A percentile compares a stretch with the other conserved stretches of the same genome.
phyloP scores from a whole-genome alignment of 2,329 filamentous ascomycete species.

The Pyrenochaeta sp. region DNA sequence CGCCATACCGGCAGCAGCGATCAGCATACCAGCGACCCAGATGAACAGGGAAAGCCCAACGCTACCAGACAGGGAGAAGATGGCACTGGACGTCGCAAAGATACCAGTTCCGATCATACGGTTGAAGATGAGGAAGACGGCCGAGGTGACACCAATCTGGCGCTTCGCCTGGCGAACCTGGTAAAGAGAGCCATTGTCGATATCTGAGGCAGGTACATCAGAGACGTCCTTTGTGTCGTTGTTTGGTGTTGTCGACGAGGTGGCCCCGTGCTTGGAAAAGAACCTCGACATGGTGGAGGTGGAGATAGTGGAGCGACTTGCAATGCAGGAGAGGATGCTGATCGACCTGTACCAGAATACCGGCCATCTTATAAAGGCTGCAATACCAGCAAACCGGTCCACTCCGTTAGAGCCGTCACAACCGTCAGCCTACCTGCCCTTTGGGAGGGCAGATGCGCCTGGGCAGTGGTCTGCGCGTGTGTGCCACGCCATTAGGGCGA shows the following conservation, averaged over 20 bases:
- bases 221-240: slow-evolving; percentile 10
- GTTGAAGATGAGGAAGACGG: slow-evolving; percentile 62
- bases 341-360: not conserved
- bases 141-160: slow-evolving; percentile 39
- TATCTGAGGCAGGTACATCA: slow-evolving; percentile 17
- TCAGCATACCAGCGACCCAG: slow-evolving; percentile 70
- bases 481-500: slow-evolving; percentile 4
- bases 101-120: slow-evolving; percentile 73
- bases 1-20: slow-evolving; percentile 69
- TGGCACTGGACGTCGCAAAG: slow-evolving; percentile 69
- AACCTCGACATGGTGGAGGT: slow-evolving; percentile 22
- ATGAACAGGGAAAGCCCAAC: slow-evolving; percentile 70
- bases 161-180: slow-evolving; percentile 38
- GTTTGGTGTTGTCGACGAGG: slow-evolving; percentile 9
- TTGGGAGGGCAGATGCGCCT: not conserved
- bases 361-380: not conserved
- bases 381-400: no score
- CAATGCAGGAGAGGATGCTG: not conserved
- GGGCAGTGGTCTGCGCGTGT: not conserved
- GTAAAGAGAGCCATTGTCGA: slow-evolving; percentile 34
- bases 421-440: not conserved
- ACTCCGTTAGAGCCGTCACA: not conserved
- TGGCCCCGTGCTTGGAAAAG: slow-evolving; percentile 20
- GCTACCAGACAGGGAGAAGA: slow-evolving; percentile 66
- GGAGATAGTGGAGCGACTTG: not conserved